Percentiles rank a stretch among this genome's conserved stretches.
Conservation (phyloP, 805 yeast species). For the Candida xiaguanensis region DNA sequence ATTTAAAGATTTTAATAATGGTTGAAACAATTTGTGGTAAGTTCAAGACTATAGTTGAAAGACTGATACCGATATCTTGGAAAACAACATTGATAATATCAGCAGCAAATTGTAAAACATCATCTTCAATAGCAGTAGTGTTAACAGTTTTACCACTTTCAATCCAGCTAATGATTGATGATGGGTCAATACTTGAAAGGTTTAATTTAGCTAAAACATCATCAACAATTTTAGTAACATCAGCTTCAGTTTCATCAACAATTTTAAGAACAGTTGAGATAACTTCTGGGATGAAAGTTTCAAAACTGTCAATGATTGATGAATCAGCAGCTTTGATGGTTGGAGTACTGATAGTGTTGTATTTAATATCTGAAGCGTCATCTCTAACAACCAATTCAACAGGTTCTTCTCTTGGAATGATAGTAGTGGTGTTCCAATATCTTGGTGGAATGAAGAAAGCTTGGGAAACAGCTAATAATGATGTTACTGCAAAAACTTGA, state of each 20-base stretch:
- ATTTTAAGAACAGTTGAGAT: constrained; percentile 1
- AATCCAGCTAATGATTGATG: not conserved
- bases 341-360: not conserved
- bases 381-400: not conserved
- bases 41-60: constrained; percentile 2
- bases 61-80: constrained; percentile 1
- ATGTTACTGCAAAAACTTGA: constrained; percentile 3
- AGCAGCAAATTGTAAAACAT: not conserved
- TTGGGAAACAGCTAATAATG: not conserved
- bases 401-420: not conserved
- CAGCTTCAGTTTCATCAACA: not conserved
- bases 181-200: not conserved
- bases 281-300: constrained; percentile 1
- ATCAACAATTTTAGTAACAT: not conserved
- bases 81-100: not conserved
- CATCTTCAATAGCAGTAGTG: constrained; percentile 1
- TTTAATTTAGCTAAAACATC: constrained; percentile 1
- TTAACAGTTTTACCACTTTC: not conserved
- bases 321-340: not conserved
- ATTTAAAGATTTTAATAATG: not conserved
- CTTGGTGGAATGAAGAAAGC: constrained; percentile 1
- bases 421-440: constrained; percentile 1
- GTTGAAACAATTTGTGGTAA: constrained; percentile 4
- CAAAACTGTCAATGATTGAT: not conserved
- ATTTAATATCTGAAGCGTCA: not conserved